phyloP scores from a whole-genome alignment of 495 filamentous ascomycete genomes.

The Xylaria flabelliformis region DNA sequence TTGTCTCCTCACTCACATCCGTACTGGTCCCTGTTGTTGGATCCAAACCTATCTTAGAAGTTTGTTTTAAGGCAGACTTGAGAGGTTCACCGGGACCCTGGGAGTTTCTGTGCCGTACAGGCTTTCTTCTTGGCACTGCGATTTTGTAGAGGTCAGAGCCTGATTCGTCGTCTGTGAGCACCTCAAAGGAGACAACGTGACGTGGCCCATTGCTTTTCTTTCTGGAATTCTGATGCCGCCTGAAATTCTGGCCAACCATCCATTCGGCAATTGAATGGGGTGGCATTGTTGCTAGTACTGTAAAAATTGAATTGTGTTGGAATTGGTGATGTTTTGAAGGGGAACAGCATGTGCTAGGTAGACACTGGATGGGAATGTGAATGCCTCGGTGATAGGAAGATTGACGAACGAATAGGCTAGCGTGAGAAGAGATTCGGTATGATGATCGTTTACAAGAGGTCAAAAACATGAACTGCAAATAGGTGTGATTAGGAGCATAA shows the following conservation, averaged over 20 bases:
- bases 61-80: constrained; percentile 36
- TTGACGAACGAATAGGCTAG: neutral
- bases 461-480: neutral
- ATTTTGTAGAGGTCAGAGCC: constrained; percentile 44
- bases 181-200: constrained; percentile 38
- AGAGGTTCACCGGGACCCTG: constrained; percentile 30
- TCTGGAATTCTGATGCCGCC: constrained; percentile 27
- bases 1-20: constrained; percentile 27
- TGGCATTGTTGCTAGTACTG: constrained; percentile 30
- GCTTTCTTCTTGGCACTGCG: constrained; percentile 43
- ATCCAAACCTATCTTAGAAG: constrained; percentile 17
- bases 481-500: neutral
- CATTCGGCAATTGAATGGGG: constrained; percentile 47
- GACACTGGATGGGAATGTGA: neutral
- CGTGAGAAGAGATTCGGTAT: neutral
- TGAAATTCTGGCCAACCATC: constrained; percentile 48
- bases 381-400: neutral
- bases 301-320: neutral
- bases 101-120: constrained; percentile 29
- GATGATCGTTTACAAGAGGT: neutral
- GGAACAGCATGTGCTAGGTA: neutral
- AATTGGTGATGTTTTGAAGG: neutral
- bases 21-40: constrained; percentile 23
- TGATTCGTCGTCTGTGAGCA: constrained; percentile 49
- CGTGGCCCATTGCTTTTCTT: constrained; percentile 12